These are phyloP conservation scores for Barnettozyma populi DNA, from an alignment of 805 yeast genomes.

Conservation along the genomic window DNA sequence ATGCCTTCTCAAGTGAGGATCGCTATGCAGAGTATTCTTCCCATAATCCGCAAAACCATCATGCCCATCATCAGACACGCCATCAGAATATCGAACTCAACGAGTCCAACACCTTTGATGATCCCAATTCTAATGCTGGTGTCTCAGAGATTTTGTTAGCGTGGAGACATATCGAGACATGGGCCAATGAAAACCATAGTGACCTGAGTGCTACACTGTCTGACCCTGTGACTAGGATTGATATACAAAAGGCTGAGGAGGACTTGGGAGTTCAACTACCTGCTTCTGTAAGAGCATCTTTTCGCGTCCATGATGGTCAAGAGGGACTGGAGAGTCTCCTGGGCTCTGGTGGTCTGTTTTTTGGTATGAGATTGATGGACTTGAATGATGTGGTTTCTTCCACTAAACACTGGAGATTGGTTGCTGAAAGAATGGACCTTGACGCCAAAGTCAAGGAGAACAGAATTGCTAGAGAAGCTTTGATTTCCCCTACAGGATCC, in stretches of 20 bases:
- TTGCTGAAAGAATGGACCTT: conserved; percentile 40
- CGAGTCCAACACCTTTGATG: conserved; percentile 31
- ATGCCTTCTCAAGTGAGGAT: conserved; percentile 60
- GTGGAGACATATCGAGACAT: conserved; percentile 84
- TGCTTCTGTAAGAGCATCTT: conserved; percentile 73
- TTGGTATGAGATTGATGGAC: conserved; percentile 74
- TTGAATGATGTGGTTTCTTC: conserved; percentile 76
- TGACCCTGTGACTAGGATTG: conserved; percentile 74
- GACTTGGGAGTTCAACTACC: conserved; percentile 77
- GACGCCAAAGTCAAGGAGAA: conserved; percentile 23
- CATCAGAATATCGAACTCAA: conserved; percentile 17
- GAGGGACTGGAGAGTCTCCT: conserved; percentile 67
- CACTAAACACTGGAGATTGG: conserved; percentile 81
- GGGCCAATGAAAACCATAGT: conserved; percentile 75
- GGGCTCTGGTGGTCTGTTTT: conserved; percentile 67
- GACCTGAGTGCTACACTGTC: conserved; percentile 77
- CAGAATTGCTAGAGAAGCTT: conserved; percentile 17
- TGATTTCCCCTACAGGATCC: conserved; percentile 24
- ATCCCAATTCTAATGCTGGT: conserved; percentile 45
- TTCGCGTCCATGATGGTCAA: conserved; percentile 87
- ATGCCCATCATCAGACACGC: conserved; percentile 3
- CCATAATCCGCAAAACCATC: conserved; percentile 30
- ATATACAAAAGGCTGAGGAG: conserved; percentile 75
- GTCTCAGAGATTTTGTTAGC: conserved; percentile 71
- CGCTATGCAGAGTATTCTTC: conserved; percentile 65